Base-by-base conservation (phyloP, 176 grass and related monocot genomes). In the Phoenix dactylifera region DNA sequence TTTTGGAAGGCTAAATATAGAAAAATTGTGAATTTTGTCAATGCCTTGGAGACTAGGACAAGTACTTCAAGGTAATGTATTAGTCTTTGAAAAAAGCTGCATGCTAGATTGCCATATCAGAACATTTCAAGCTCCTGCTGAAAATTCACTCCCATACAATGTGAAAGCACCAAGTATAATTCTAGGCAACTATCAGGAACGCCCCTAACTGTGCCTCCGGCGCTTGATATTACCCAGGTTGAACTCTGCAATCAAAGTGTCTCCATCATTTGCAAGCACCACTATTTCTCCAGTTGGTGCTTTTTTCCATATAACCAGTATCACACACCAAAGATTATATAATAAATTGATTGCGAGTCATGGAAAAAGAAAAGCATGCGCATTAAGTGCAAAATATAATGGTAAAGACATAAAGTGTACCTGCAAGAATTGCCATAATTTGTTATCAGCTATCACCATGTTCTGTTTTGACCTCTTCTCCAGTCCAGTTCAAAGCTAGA, bases 371-470 rank as follows among this genome's bases (percentile, higher is more conserved):
- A 16, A 12, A 57, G 49, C 49, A 66, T n/a, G 22, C 2, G 2
- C 1, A 1, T 14, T 49, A 77, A 15, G 65, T 22, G 3, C 30
- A 22, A 24, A 60, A 22, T 83, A 81, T 12, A 3, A 12, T 12
- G 35, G 35, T 44, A 44, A 12, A 44, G 35, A 44, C 12, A 9
- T 44, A 44, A 44, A 44, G 35, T 44, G 35, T 44, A 44, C 93
- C 87, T 67, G 84, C 72, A 97, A 6, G 93, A 92, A 56, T 92
- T 88, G 20, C 87, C 84, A 3, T 76, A 97, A 57, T 88, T 91
- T 16, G 56, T 71, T 73, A 88, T 97, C 17, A 68, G 74, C 87
- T 97, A 26, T 76, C 73, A 4, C 87, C 93, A 76, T 97, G 93
- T 66, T 97, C 93, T 35, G 93, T 88, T 51, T 85, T 80, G 22